These are phyloP conservation scores for Entonaema liquescens DNA, from an alignment of 495 filamentous ascomycete genomes.

Conservation along the genomic window DNA sequence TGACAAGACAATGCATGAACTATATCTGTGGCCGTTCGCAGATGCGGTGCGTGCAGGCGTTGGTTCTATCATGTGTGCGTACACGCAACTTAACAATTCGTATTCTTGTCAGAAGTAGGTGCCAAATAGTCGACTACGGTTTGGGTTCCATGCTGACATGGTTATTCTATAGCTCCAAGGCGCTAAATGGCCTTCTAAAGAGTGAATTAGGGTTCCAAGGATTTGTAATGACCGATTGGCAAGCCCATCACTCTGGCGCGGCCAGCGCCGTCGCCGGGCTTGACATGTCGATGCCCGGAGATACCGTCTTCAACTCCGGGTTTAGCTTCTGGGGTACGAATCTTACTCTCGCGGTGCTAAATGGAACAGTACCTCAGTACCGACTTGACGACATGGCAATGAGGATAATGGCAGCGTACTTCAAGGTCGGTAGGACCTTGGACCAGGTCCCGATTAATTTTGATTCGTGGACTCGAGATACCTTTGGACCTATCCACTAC, in stretches of 20 bases:
- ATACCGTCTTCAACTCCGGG: constrained; percentile 75
- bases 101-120: constrained; percentile 77
- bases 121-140: neutral
- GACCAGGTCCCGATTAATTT: constrained; percentile 78
- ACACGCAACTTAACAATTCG: constrained; percentile 90
- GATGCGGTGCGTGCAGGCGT: constrained; percentile 67
- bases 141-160: constrained; percentile 64
- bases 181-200: constrained; percentile 85
- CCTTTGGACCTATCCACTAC: constrained; percentile 73
- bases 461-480: constrained; percentile 83
- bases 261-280: constrained; percentile 81
- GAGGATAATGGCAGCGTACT: constrained; percentile 93
- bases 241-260: constrained; percentile 86
- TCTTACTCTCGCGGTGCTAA: constrained; percentile 82
- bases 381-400: constrained; percentile 92
- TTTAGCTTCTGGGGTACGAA: constrained; percentile 86
- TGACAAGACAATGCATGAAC: constrained; percentile 92
- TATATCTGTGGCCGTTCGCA: constrained; percentile 79
- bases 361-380: constrained; percentile 90
- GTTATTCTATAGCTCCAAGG: constrained; percentile 63
- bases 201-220: constrained; percentile 94
- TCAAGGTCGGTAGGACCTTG: constrained; percentile 80
- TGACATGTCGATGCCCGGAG: constrained; percentile 97
- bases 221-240: constrained; percentile 91
- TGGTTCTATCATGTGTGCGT: constrained; percentile 92